These are phyloP conservation scores for Trichomonas tenax DNA, from an alignment of 208 protist species.

Conservation along the genomic window DNA sequence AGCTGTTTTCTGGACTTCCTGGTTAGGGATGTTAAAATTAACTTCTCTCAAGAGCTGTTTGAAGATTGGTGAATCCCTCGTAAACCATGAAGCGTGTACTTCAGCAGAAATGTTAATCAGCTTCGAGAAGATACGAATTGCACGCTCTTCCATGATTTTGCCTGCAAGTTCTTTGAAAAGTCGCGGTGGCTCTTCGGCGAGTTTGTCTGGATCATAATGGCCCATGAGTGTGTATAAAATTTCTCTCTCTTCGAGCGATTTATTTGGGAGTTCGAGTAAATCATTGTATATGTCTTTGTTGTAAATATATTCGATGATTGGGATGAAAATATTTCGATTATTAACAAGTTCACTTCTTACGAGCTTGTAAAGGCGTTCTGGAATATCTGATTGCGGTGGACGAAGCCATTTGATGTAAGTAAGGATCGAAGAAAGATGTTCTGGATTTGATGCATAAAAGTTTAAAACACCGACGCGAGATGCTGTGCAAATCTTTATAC, in stretches of 20 bases:
- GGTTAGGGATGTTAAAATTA: background rate
- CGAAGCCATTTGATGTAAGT: background rate
- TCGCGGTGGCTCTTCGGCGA: background rate
- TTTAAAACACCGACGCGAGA: background rate
- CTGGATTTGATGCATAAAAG: background rate
- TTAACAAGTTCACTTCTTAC: background rate
- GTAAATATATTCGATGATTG: background rate
- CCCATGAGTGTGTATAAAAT: background rate
- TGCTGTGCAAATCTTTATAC: background rate
- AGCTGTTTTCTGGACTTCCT: background rate
- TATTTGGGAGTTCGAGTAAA: background rate
- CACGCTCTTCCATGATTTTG: background rate
- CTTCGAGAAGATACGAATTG: background rate
- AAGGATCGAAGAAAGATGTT: background rate
- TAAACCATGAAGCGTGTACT: background rate
- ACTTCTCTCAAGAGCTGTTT: background rate
- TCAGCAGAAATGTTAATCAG: background rate
- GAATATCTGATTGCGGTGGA: background rate
- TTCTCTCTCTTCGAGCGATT: background rate
- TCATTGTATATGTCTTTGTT: background rate
- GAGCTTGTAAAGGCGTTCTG: background rate
- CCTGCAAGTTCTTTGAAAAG: background rate
- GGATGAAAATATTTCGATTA: background rate
- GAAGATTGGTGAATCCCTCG: background rate
- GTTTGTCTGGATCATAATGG: background rate